Conservation (phyloP, 2,329 filamentous ascomycete species). For the Fusarium miscanthi region DNA sequence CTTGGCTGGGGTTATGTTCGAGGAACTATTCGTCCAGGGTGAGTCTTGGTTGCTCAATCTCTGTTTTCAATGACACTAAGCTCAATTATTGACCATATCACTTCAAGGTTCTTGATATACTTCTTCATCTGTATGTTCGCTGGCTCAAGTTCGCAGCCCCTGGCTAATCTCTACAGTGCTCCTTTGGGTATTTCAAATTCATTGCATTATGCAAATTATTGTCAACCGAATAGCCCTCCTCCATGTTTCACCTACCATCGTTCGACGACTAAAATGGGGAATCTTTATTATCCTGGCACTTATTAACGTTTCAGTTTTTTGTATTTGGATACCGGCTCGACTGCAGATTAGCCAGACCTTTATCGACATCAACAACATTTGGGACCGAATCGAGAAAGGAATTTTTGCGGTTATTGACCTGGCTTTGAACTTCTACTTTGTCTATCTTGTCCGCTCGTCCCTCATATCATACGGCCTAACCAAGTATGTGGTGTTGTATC, state of each 20-base stretch:
- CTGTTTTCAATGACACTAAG: not conserved
- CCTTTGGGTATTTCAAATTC: constrained; percentile 52
- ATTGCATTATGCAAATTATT: constrained; percentile 62
- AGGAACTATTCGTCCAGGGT: constrained; percentile 46
- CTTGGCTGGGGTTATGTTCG: constrained; percentile 52
- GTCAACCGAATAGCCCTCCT: constrained; percentile 62
- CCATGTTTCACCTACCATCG: constrained; percentile 52
- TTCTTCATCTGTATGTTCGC: constrained; percentile 36
- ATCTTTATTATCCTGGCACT: constrained; percentile 54
- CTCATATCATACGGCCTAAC: constrained; percentile 60
- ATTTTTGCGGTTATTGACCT: constrained; percentile 60
- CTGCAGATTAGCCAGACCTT: constrained; percentile 54
- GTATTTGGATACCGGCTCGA: constrained; percentile 62
- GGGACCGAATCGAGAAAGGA: constrained; percentile 62
- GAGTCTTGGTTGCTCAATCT: not conserved
- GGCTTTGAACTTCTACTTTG: constrained; percentile 60
- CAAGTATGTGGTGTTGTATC: constrained; percentile 60
- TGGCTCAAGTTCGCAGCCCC: not conserved
- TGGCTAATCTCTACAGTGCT: constrained; percentile 42
- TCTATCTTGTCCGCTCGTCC: constrained; percentile 55
- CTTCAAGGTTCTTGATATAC: constrained; percentile 46
- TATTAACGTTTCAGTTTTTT: constrained; percentile 62
- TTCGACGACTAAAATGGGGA: constrained; percentile 56
- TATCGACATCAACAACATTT: constrained; percentile 57
- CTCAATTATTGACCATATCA: constrained; percentile 5